Evolutionary conservation across 352 stramenopile genomes (phyloP).

Genomic region (Phytophthora pini): DNA sequence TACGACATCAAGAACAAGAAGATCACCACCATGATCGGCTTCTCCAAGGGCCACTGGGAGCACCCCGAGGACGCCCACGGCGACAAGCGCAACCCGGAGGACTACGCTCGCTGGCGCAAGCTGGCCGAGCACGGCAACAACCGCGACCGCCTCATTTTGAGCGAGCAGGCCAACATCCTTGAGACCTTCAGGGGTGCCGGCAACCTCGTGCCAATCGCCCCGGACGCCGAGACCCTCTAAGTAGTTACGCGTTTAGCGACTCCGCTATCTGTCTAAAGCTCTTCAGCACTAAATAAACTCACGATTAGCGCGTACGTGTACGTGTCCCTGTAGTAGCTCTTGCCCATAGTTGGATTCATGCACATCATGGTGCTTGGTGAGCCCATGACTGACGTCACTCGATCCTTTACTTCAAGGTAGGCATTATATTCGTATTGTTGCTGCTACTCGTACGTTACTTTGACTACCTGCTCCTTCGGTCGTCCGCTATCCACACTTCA

Average conservation of each 20-base stretch:
- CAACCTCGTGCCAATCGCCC: slow-evolving; percentile 55
- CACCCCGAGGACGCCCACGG: slow-evolving; percentile 50
- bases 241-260: slow-evolving; percentile 8
- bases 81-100: slow-evolving; percentile 65
- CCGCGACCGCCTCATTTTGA: slow-evolving; percentile 55
- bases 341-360: not conserved
- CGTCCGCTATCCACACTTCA: slow-evolving; percentile 3
- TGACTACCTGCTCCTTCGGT: slow-evolving; percentile 24
- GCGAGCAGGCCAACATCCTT: slow-evolving; percentile 60
- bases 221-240: slow-evolving; percentile 55
- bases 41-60: slow-evolving; percentile 69
- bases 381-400: slow-evolving; percentile 26
- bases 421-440: slow-evolving; percentile 35
- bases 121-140: slow-evolving; percentile 55
- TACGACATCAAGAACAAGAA: slow-evolving; percentile 60
- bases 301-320: slow-evolving; percentile 26
- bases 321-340: too few relatives aligned
- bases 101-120: slow-evolving; percentile 62
- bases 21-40: slow-evolving; percentile 61
- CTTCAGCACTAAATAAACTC: slow-evolving; percentile 34
- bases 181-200: slow-evolving; percentile 45
- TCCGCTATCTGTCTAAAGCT: slow-evolving; percentile 19
- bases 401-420: slow-evolving; percentile 17
- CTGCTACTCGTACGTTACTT: slow-evolving; percentile 36
- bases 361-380: slow-evolving; percentile 10